phyloP scores from a whole-genome alignment of 2,329 filamentous ascomycete genomes.

The Colletotrichum filicis region DNA sequence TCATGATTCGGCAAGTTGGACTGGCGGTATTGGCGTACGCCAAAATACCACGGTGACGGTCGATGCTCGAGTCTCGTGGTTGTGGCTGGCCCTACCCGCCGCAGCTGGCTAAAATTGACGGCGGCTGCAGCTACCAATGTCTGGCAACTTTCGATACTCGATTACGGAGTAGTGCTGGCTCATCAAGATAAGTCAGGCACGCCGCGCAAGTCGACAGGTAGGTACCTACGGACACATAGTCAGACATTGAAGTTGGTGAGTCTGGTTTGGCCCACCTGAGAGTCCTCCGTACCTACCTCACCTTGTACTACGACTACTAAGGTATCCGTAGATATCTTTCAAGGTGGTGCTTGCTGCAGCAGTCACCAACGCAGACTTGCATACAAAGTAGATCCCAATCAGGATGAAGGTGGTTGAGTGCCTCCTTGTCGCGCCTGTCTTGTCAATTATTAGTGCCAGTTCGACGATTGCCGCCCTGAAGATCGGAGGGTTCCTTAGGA shows the following conservation, averaged over 20 bases:
- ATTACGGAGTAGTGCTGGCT: neutral
- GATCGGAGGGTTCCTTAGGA: neutral
- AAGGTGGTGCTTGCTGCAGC: neutral
- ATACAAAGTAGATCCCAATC: neutral
- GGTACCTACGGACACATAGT: too few relatives aligned
- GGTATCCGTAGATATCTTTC: neutral
- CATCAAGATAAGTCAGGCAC: neutral
- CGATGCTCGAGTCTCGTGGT: slow-evolving; percentile 24
- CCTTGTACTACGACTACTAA: too few relatives aligned
- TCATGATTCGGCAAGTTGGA: neutral
- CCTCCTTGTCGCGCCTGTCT: too few relatives aligned
- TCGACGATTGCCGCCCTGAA: neutral
- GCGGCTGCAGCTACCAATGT: neutral
- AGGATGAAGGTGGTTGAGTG: neutral
- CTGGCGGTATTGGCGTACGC: slow-evolving; percentile 9
- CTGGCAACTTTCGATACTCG: neutral
- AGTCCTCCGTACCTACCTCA: too few relatives aligned
- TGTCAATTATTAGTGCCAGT: slow-evolving; percentile 1
- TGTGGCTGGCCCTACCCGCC: slow-evolving; percentile 27
- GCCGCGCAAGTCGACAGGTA: neutral
- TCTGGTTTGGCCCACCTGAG: too few relatives aligned
- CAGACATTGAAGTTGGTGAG: too few relatives aligned
- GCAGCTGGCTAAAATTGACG: neutral
- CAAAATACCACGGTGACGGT: slow-evolving; percentile 15
- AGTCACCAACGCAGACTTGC: neutral